These are phyloP conservation scores for Plectranthus barbatus DNA, from an alignment of 257 asterid species.

Conservation along the genomic window DNA sequence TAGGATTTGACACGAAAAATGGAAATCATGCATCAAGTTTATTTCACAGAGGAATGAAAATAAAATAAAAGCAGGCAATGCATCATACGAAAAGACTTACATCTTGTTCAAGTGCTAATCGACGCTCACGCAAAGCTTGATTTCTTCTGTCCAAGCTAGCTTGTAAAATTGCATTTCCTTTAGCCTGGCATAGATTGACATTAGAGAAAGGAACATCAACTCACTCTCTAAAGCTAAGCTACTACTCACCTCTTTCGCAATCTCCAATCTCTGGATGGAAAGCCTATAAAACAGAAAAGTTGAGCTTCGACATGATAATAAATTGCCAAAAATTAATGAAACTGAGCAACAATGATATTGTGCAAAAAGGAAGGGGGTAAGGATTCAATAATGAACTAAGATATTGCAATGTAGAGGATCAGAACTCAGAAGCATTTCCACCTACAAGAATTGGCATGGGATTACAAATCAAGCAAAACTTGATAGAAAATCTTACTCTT, in stretches of 20 bases:
- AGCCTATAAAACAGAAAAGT: constrained; percentile 43
- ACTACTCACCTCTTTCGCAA: constrained; percentile 77
- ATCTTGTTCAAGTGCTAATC: constrained; percentile 93
- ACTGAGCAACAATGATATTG: not conserved
- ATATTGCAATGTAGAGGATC: too few relatives aligned
- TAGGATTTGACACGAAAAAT: not conserved
- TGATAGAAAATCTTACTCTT: constrained; percentile 64
- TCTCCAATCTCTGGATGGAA: constrained; percentile 89
- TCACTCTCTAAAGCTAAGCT: constrained; percentile 9
- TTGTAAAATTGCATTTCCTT: constrained; percentile 90
- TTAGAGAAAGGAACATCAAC: not conserved
- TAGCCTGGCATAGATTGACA: constrained; percentile 45
- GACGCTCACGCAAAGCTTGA: constrained; percentile 92
- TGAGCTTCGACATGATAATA: constrained; percentile 13
- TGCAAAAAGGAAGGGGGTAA: not conserved
- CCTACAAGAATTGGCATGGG: not conserved
- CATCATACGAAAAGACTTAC: constrained; percentile 28
- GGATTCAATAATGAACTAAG: not conserved
- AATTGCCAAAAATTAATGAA: not conserved
- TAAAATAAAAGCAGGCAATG: constrained; percentile 4
- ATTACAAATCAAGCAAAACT: constrained; percentile 4
- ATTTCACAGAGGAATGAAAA: too few relatives aligned
- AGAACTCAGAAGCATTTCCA: not conserved
- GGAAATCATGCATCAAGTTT: not conserved
- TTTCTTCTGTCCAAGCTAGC: constrained; percentile 96